phyloP scores from a whole-genome alignment of 495 filamentous ascomycete species.

The Penicillium canariense region DNA sequence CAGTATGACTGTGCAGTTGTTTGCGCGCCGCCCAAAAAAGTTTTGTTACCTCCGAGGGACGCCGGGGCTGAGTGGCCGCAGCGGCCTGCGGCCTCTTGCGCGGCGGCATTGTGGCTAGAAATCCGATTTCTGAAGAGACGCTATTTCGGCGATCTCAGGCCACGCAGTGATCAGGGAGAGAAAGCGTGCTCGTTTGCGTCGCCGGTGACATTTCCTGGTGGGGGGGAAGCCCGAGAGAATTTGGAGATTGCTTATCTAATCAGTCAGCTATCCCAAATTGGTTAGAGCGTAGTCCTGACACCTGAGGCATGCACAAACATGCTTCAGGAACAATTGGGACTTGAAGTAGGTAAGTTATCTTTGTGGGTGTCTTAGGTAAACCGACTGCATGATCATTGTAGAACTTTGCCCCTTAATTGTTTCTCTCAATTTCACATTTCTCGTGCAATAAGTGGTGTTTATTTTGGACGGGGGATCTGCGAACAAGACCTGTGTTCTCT shows the following conservation, averaged over 20 bases:
- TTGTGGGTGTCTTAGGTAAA: no score
- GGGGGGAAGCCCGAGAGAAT: conserved; percentile 28
- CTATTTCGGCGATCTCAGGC: conserved; percentile 7
- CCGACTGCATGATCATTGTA: no score
- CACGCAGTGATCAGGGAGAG: conserved; percentile 6
- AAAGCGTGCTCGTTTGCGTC: conserved; percentile 5
- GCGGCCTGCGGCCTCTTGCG: conserved; percentile 31
- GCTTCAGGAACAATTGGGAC: no score
- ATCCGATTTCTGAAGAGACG: background rate
- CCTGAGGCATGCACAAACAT: conserved; percentile 24
- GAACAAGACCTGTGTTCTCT: no score
- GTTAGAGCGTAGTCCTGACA: conserved; percentile 8
- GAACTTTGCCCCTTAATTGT: no score
- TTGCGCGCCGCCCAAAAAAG: conserved; percentile 17
- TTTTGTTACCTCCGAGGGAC: conserved; percentile 33
- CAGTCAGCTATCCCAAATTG: conserved; percentile 19
- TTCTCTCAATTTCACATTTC: no score
- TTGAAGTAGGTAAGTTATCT: no score
- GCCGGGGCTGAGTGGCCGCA: conserved; percentile 22
- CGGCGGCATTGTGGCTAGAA: conserved; percentile 28
- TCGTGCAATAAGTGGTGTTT: no score
- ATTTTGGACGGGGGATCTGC: no score
- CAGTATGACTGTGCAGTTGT: background rate
- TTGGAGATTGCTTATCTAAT: conserved; percentile 33
- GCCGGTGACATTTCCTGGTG: conserved; percentile 8